phyloP scores from a whole-genome alignment of 352 stramenopile genomes.

The Pythium brachiatum region DNA sequence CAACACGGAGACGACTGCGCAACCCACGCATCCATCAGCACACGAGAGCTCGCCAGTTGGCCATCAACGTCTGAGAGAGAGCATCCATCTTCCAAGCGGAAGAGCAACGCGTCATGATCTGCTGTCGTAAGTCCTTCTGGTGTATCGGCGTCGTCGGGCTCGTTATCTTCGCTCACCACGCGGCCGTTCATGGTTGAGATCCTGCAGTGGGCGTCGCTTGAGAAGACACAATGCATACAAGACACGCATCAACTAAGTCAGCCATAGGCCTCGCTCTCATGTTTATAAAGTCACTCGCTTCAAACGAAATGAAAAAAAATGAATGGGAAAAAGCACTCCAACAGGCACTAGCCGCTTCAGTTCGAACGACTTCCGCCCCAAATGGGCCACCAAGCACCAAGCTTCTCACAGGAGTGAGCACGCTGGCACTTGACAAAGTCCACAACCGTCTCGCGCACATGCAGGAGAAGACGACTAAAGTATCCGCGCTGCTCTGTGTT shows the following conservation, averaged over 20 bases:
- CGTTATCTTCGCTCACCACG: neutral
- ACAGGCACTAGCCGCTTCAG: neutral
- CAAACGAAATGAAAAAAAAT: constrained; percentile 2
- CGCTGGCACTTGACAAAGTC: neutral
- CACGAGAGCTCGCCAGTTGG: neutral
- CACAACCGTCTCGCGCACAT: neutral
- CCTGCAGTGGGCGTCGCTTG: neutral
- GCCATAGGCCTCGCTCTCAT: neutral
- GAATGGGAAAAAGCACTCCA: neutral
- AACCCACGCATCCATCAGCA: constrained; percentile 48
- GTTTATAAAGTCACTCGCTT: constrained; percentile 3
- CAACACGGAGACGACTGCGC: constrained; percentile 65
- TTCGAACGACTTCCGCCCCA: neutral
- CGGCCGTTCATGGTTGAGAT: neutral
- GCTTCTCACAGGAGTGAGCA: neutral
- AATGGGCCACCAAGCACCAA: neutral
- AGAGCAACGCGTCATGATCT: neutral
- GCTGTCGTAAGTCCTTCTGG: neutral
- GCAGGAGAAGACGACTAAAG: constrained; percentile 4
- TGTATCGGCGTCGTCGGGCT: neutral
- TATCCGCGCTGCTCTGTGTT: neutral
- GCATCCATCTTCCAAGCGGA: neutral
- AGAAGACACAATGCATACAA: neutral
- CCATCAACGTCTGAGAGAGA: neutral
- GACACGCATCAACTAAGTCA: neutral